Base-by-base conservation (phyloP, 352 stramenopile species). In the Phytopythium cucurbitacearum region DNA sequence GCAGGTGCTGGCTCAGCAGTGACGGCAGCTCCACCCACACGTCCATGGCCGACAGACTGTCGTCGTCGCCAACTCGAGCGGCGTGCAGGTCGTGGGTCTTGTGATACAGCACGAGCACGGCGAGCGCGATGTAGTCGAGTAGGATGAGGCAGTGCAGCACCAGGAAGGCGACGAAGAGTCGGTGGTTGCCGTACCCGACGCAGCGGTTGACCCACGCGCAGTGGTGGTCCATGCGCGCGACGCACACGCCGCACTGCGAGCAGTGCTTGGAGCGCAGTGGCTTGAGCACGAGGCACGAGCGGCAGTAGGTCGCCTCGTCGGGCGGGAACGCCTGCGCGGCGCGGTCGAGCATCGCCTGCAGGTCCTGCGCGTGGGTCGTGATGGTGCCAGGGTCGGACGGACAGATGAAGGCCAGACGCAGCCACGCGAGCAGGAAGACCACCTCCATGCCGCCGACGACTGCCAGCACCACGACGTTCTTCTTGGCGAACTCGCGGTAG, bases 201-300 rank as follows among this genome's bases (percentile, higher is more conserved):
- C 83, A 92, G 0, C 70, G 76, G 48, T 96, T 94, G 54, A 96
- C 85, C 87, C 87, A 96, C 1, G 76, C 69, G 48, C 87, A 96
- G 62, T 96, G 83, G 52, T 96, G 87, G 52, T 96, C 87, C 56
- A 92, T 76, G 7, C 85, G 80, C n/a, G 76, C 80, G 7, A 96
- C 74, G 51, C 85, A 93, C 12, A 91, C 71, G 21, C 80, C 78
- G 56, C 78, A 93, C 42, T 84, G 69, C 6, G 68, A 63, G 45
- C 86, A 94, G 56, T 95, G 86, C 57, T 94, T 95, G 40, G 80
- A 89, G 3, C 85, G 78, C 51, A 91, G 69, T 0, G 80, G 80
- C 33, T 90, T 89, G 41, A 64, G 59, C 13, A 91, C 72, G 10
- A 85, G 69, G 46, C 83, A 93, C 21, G 83, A 89, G 42, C 74